Evolutionary conservation across 805 yeast genomes (phyloP), one percentile per base, ranked within the genome.

Genomic region (Pichia rugopelliculosa): DNA sequence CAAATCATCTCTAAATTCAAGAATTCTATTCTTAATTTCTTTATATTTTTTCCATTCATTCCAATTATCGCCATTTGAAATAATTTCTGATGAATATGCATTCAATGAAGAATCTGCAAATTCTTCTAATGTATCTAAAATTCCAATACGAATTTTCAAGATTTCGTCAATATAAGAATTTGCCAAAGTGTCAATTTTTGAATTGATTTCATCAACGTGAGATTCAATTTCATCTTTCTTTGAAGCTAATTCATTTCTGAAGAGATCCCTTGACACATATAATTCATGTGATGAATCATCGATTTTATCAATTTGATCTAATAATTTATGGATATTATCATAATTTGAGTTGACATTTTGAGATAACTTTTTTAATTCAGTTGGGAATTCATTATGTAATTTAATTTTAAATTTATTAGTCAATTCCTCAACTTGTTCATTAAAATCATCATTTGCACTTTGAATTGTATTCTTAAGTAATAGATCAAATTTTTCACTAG

Each of bases 81-180:
- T 74, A 58, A 84, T 72, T 49, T 78, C 74, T 45, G 76, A 75
- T 8, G 84, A 75, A 66, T 82, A 84, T 54, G 83, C 87, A 54
- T 68, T 73, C 46, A 84, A 72, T 25, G 85, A 72, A 7, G 79
- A 75, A 46, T 84, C 89, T 6, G 83, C 80, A 70, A 84, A 85
- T 51, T 84, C 84, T 61, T 84, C 90, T 59, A 81, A 74, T 0
- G 82, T 73, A 53, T 85, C 90, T 45, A 84, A 71, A 34, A 82
- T 73, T 20, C 67, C 60, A 20, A 66, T 59, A 57, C 77, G 72
- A 30, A 70, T 41, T 6, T 47, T 46, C 12, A 57, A 48, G 20
- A 67, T 50, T 23, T 56, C 64, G 4, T 62, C 56, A 38, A 73
- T 67, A 22, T 70, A 64, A 5, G 56, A 56, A 21, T 61, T 53